phyloP scores from a whole-genome alignment of 2,329 filamentous ascomycete genomes.

The Septoria petroselini region DNA sequence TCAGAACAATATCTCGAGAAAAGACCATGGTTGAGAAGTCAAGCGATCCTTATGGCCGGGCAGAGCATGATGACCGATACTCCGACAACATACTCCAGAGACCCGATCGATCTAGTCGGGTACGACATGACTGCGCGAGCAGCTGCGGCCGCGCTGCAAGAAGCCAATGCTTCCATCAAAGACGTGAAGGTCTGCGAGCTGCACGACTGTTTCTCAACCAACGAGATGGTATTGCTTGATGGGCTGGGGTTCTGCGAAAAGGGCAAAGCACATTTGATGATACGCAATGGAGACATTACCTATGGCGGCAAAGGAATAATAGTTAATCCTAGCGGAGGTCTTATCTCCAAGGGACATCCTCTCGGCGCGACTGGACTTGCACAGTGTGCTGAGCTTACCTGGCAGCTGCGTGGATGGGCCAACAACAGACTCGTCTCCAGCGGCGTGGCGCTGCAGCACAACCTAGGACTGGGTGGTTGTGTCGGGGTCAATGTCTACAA shows the following conservation, averaged over 20 bases:
- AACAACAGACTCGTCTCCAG: slow-evolving; percentile 76
- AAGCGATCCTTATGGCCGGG: slow-evolving; percentile 85
- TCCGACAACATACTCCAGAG: slow-evolving; percentile 73
- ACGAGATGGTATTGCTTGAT: slow-evolving; percentile 89
- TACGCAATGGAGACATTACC: slow-evolving; percentile 82
- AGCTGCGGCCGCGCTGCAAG: slow-evolving; percentile 63
- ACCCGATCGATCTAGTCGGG: slow-evolving; percentile 83
- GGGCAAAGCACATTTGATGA: slow-evolving; percentile 88
- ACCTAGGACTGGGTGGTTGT: slow-evolving; percentile 85
- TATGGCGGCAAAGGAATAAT: slow-evolving; percentile 76
- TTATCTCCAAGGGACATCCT: slow-evolving; percentile 95
- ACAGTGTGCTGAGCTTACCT: slow-evolving; percentile 90
- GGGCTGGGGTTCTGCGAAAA: slow-evolving; percentile 72
- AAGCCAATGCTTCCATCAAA: slow-evolving; percentile 63
- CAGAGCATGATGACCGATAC: slow-evolving; percentile 84
- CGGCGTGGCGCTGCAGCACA: slow-evolving; percentile 78
- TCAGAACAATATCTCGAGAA: slow-evolving; percentile 83
- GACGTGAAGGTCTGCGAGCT: slow-evolving; percentile 85
- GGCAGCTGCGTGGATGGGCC: slow-evolving; percentile 89
- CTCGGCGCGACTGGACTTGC: slow-evolving; percentile 92
- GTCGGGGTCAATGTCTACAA: slow-evolving; percentile 87
- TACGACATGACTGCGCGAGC: slow-evolving; percentile 79
- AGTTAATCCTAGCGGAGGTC: slow-evolving; percentile 88
- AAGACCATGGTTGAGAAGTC: slow-evolving; percentile 73
- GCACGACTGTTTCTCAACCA: slow-evolving; percentile 95